Evolutionary conservation across 768 basidiomycete species (phyloP).

Genomic region (Panaeolus papilionaceus): DNA sequence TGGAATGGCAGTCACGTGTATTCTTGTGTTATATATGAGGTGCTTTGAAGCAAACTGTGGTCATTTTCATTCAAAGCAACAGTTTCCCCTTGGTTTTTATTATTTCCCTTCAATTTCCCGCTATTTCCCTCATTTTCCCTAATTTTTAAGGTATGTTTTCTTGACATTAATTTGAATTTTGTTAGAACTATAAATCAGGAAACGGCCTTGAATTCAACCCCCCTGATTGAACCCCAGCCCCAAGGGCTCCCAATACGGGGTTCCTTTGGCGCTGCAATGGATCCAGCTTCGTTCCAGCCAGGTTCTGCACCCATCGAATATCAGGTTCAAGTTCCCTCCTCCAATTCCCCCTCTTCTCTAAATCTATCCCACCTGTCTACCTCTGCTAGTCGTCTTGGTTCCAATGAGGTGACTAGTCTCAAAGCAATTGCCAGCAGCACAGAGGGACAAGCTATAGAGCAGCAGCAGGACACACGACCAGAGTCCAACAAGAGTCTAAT

Average conservation of each 20-base stretch:
- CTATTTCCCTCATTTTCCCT: background rate
- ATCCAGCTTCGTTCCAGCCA: slow-evolving; percentile 25
- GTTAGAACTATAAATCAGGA: slow-evolving; percentile 35
- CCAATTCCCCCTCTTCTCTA: background rate
- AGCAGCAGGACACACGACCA: slow-evolving; percentile 2
- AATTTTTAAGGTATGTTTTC: slow-evolving; percentile 29
- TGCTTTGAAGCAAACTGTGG: background rate
- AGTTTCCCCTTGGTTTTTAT: background rate
- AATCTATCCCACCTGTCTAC: slow-evolving; percentile 20
- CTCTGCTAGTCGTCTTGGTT: slow-evolving; percentile 56
- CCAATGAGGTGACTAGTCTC: slow-evolving; percentile 35
- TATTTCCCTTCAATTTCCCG: background rate
- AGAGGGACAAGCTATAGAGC: background rate
- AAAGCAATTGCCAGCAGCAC: background rate
- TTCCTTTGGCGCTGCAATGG: slow-evolving; percentile 29
- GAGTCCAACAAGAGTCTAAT: background rate
- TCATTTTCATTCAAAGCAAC: background rate
- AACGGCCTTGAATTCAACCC: slow-evolving; percentile 20
- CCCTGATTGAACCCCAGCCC: slow-evolving; percentile 21
- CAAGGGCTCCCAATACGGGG: slow-evolving; percentile 25
- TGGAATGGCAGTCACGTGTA: background rate
- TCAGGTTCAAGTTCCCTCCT: slow-evolving; percentile 12
- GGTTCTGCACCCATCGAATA: slow-evolving; percentile 21
- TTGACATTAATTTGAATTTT: slow-evolving; percentile 22
- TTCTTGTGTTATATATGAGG: background rate